Evolutionary conservation across 1,139 yeast genomes (phyloP), one percentile per base, ranked within the genome.

Genomic region (Pichia sorboxylosa): DNA sequence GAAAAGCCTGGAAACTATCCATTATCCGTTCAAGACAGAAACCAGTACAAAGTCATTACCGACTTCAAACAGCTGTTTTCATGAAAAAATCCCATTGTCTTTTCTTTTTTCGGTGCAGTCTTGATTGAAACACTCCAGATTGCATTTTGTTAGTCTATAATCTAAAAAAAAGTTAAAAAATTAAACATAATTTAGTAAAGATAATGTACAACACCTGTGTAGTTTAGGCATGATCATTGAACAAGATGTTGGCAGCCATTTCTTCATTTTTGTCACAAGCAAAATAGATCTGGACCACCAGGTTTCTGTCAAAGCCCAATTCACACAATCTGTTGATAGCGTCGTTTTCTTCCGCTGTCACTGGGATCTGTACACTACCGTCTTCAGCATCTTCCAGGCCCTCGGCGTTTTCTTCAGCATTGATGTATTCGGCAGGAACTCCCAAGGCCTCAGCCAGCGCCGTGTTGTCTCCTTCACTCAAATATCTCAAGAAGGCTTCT

Each of bases 191-290:
- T 19, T 19, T 19, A 19, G 21, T 19, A 19, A 10, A 25, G 13
- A 24, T 24, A 18, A 10, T 16, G 11, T 8, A 10, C n/a, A 8
- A 7, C 15, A n/a, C 9, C 6, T 25, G 7, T 9, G 18, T 8
- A 14, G 13, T 9, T 25, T 18, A 16, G 15, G 25, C 25, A 13
- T 11, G 10, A 32, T 51, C 58, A 40, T 75, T 69, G 53, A 80
- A 82, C 49, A 90, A 66, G 51, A 84, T 73, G 59, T 90, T 92
- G 26, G 97, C 98, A 28, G 98, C 85, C 48, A 84, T 71, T 63
- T 90, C 96, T 61, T 90, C 98, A 59, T 90, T 85, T 63, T 87
- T 90, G 52, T 92, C 98, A 58, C 98, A 90, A 29, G 97, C 98
- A 69, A 92, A 78, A 61, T 84, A 92, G 24, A 93, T 94, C 61